These are phyloP conservation scores for Colletotrichum orchidophilum DNA, from an alignment of 2,329 filamentous ascomycete genomes.

Conservation along the genomic window DNA sequence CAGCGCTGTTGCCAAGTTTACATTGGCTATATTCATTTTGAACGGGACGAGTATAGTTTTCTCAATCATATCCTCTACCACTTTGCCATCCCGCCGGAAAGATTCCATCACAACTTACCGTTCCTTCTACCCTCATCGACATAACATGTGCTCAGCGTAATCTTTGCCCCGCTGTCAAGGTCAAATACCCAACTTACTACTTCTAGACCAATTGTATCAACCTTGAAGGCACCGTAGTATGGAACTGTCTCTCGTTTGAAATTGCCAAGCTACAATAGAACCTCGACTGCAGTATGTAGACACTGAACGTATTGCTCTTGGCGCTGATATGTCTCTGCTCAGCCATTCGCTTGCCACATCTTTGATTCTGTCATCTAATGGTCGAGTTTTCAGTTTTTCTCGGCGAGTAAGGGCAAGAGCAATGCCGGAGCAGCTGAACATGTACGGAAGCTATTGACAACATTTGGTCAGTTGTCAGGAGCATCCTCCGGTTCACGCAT, in stretches of 20 bases:
- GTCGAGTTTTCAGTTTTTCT: too few relatives aligned
- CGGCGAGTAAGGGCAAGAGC: neutral
- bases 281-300: too few relatives aligned
- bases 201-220: neutral
- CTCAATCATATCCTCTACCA: neutral
- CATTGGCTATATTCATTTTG: neutral
- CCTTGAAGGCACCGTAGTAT: neutral
- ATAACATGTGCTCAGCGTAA: neutral
- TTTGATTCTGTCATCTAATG: too few relatives aligned
- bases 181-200: neutral
- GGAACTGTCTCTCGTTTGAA: neutral
- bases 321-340: too few relatives aligned
- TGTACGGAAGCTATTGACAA: neutral
- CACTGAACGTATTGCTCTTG: too few relatives aligned
- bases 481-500: neutral
- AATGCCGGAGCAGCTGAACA: neutral
- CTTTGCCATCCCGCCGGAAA: neutral
- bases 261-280: too few relatives aligned
- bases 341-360: too few relatives aligned
- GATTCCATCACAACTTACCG: neutral
- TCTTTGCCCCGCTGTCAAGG: neutral
- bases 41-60: neutral
- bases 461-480: neutral
- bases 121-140: neutral
- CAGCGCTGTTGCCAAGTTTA: too few relatives aligned